Evolutionary conservation across 805 yeast genomes (phyloP).

Genomic region (Candida chilensis): DNA sequence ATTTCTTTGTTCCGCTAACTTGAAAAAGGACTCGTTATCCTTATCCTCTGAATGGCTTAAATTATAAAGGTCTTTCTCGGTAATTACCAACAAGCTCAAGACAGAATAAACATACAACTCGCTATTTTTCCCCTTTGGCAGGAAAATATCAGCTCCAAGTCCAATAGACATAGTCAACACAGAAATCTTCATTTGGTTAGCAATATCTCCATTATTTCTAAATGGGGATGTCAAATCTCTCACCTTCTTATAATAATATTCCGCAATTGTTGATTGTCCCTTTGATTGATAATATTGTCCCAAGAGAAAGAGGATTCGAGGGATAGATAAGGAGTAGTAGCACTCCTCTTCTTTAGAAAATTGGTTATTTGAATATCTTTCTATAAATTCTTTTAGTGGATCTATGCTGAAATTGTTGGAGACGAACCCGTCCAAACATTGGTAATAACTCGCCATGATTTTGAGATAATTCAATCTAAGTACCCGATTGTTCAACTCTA

Average conservation of each 20-base stretch:
- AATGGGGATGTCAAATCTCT: conserved; percentile 9
- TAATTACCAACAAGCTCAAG: conserved; percentile 16
- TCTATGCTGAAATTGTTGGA: conserved; percentile 13
- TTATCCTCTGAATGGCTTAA: no score
- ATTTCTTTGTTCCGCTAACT: no score
- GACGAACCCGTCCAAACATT: conserved; percentile 23
- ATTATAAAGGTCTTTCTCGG: no score
- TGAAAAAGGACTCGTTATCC: no score
- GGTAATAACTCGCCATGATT: conserved; percentile 21
- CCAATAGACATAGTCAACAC: conserved; percentile 10
- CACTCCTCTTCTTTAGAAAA: conserved; percentile 28
- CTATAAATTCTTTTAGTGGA: conserved; percentile 20
- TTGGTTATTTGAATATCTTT: conserved; percentile 20
- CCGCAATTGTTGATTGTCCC: conserved; percentile 25
- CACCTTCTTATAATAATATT: conserved; percentile 26
- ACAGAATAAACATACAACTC: conserved; percentile 19
- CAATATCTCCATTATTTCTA: conserved; percentile 1
- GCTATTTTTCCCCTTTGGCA: conserved; percentile 9
- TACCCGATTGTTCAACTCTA: conserved; percentile 11
- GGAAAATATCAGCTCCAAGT: conserved; percentile 12
- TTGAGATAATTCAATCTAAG: conserved; percentile 18
- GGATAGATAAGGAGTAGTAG: conserved; percentile 22
- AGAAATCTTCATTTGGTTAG: conserved; percentile 4
- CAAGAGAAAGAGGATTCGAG: conserved; percentile 26
- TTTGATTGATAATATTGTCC: conserved; percentile 27